phyloP scores from a whole-genome alignment of 768 basidiomycete species.

The Artomyces pyxidatus region DNA sequence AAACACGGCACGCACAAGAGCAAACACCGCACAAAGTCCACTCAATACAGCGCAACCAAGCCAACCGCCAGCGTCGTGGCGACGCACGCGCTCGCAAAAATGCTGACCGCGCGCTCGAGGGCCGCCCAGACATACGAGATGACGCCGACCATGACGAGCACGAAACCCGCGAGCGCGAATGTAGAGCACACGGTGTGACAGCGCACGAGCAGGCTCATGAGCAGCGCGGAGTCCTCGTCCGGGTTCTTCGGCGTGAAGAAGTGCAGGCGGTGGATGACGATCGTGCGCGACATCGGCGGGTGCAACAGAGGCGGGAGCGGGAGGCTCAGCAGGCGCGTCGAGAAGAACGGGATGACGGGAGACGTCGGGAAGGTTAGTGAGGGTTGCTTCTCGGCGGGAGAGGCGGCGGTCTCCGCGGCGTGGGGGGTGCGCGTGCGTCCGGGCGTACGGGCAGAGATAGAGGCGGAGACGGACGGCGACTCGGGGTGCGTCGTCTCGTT shows the following conservation, averaged over 20 bases:
- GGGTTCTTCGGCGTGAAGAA: not conserved
- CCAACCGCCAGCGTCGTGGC: conserved; percentile 5
- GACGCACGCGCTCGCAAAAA: conserved; percentile 8
- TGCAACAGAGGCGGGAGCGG: not conserved
- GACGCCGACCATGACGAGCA: conserved; percentile 1
- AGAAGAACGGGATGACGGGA: not conserved
- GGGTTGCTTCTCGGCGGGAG: not conserved
- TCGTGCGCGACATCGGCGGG: not conserved
- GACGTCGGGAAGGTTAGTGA: not conserved
- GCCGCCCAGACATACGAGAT: conserved; percentile 3
- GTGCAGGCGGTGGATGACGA: not conserved
- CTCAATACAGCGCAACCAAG: conserved; percentile 5
- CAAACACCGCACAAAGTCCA: too few species aligned
- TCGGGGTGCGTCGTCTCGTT: too few species aligned
- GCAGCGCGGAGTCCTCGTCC: not conserved
- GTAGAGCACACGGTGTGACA: conserved; percentile 2
- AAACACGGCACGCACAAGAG: too few species aligned
- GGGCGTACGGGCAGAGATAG: too few species aligned
- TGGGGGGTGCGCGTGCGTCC: too few species aligned
- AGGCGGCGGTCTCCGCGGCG: too few species aligned
- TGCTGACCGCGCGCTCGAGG: conserved; percentile 1
- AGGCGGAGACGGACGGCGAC: too few species aligned
- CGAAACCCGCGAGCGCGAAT: conserved; percentile 6
- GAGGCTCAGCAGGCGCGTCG: not conserved
- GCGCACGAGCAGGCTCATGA: conserved; percentile 1